Evolutionary conservation across 805 yeast species (phyloP), one percentile per base, ranked within the genome.

Genomic region (Zygosaccharomyces rouxii): DNA sequence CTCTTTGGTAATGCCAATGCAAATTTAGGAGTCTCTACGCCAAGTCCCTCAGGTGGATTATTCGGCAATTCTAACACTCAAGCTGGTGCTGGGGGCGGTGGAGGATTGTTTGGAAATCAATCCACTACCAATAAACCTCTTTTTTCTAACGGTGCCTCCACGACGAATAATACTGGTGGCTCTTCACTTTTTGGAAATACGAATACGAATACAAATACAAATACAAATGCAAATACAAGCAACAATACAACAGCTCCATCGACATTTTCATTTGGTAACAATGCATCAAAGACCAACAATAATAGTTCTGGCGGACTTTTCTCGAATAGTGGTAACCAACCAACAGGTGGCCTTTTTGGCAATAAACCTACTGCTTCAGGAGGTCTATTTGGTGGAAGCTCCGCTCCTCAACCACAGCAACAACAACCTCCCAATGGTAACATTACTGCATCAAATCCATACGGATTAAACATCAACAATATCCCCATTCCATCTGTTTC

Each of bases 381-480:
- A 16, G 48, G 55, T 5, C 37, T 55, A n/a, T 54, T 54, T 51
- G 57, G 61, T 6, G 50, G 50, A 33, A 22, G 48, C 19, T 31
- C 48, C 19, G 43, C 48, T 16, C 47, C 46, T 29, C 55, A 58
- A 1, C 44, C 62, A 26, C 61, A 63, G n/a, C 58, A 52, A 26
- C 48, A 45, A n/a, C 37, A 43, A 3, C 23, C 44, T 14, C 35
- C 14, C 33, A 52, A 46, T 10, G 31, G 28, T 23, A 21, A 40
- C 2, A 35, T 30, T 35, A 44, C 49, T 14, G 13, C 43, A 10
- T 41, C 52, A 13, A 62, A 59, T 50, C 68, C 69, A 28, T 66
- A 63, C 39, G 70, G 70, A 14, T 46, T 63, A 2, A 64, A 71
- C 22, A 62, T 69, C 31, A 50, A 55, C 37, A 60, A 55, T 37